Conservation (phyloP, 148 eudicot species). For the Rhododendron kiyosumense region DNA sequence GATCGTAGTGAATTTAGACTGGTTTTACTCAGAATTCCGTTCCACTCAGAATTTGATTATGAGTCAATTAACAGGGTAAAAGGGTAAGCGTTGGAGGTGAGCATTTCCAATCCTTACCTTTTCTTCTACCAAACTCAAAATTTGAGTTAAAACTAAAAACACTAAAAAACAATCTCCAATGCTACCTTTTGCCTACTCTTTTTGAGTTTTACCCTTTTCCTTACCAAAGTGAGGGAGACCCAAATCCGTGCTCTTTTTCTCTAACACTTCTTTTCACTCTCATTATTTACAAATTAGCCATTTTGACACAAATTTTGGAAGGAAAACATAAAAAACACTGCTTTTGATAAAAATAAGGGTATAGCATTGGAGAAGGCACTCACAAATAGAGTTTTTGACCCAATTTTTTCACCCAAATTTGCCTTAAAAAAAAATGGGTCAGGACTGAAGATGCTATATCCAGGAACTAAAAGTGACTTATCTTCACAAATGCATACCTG, state of each 20-base stretch:
- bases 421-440: neutral
- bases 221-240: no score
- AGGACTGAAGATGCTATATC: neutral
- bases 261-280: neutral
- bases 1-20: neutral
- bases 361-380: neutral
- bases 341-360: no score
- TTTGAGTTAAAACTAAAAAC: neutral
- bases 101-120: neutral
- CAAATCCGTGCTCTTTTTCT: no score
- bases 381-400: neutral
- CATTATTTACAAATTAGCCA: neutral
- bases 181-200: neutral
- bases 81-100: neutral
- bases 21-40: neutral
- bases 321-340: neutral
- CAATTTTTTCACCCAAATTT: neutral
- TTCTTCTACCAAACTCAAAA: neutral
- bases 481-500: slow-evolving; percentile 36
- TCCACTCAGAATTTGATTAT: neutral
- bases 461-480: neutral
- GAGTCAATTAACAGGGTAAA: neutral
- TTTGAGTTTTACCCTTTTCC: no score
- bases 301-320: neutral
- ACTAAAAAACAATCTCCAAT: neutral